Evolutionary conservation across 2,329 filamentous ascomycete species (phyloP).

Genomic region (Capronia coronata): DNA sequence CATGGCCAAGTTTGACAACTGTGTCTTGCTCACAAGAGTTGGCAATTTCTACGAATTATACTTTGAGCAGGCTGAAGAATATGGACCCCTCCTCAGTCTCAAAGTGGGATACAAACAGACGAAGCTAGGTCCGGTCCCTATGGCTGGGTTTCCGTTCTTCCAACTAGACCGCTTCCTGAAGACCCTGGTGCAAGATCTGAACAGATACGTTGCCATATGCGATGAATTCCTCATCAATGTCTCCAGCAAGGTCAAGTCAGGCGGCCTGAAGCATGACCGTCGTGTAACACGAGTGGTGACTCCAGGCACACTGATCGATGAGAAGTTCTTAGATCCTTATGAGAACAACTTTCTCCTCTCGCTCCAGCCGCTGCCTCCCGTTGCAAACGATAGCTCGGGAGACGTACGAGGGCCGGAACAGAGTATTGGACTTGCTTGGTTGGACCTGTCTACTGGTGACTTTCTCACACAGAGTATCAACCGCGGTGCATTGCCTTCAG

Average conservation of each 20-base stretch:
- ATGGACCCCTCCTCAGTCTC: conserved; percentile 75
- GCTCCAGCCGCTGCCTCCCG: conserved; percentile 48
- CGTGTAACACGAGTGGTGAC: conserved; percentile 82
- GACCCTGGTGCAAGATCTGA: conserved; percentile 81
- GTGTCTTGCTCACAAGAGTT: conserved; percentile 83
- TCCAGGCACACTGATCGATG: conserved; percentile 90
- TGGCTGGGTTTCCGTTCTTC: conserved; percentile 92
- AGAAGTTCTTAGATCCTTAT: conserved; percentile 92
- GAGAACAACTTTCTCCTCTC: conserved; percentile 89
- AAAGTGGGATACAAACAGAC: conserved; percentile 76
- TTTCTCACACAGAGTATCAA: conserved; percentile 79
- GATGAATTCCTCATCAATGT: conserved; percentile 80
- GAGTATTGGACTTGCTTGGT: conserved; percentile 75
- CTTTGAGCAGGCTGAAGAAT: conserved; percentile 88
- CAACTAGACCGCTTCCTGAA: conserved; percentile 92
- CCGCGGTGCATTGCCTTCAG: conserved; percentile 65
- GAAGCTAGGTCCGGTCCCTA: conserved; percentile 61
- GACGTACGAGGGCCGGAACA: conserved; percentile 30
- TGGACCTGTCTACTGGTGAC: conserved; percentile 89
- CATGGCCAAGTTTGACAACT: conserved; percentile 85
- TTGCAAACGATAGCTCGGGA: conserved; percentile 20
- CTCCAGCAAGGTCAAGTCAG: conserved; percentile 63
- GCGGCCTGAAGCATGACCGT: conserved; percentile 76
- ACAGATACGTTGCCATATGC: conserved; percentile 85
- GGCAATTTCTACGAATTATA: conserved; percentile 98